A percentile compares a stretch with the other conserved stretches of the same genome.
phyloP scores from a whole-genome alignment of 1,139 yeast species.

The Saccharomyces hybrid region DNA sequence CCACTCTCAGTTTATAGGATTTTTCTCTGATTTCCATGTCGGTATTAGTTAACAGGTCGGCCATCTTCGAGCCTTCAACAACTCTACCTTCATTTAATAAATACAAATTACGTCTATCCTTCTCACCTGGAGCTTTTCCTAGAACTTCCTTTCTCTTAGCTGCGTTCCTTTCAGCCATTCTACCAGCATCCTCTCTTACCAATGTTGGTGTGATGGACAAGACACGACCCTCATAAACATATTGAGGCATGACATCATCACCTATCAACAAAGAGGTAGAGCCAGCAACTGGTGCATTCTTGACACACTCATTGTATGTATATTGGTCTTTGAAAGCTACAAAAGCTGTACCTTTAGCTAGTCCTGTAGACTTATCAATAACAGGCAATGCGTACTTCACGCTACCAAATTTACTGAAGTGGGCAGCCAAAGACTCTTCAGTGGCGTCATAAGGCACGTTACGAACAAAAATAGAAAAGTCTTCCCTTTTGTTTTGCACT shows the following conservation, averaged over 20 bases:
- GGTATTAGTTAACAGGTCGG: slow-evolving; percentile 54
- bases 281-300: slow-evolving; percentile 70
- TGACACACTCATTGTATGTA: slow-evolving; percentile 61
- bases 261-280: slow-evolving; percentile 77
- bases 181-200: slow-evolving; percentile 77
- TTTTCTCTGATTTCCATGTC: slow-evolving; percentile 87
- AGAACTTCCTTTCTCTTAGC: slow-evolving; percentile 62
- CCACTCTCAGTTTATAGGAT: slow-evolving; percentile 77
- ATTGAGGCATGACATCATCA: slow-evolving; percentile 83
- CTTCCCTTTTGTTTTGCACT: slow-evolving; percentile 55
- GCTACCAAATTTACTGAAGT: slow-evolving; percentile 76
- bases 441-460: slow-evolving; percentile 95
- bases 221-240: slow-evolving; percentile 89
- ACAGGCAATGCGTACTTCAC: slow-evolving; percentile 93
- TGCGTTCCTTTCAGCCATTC: slow-evolving; percentile 66
- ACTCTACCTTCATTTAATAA: slow-evolving; percentile 92
- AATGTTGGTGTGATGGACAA: slow-evolving; percentile 78
- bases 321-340: slow-evolving; percentile 68
- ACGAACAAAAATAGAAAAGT: slow-evolving; percentile 73
- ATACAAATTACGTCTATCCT: slow-evolving; percentile 78
- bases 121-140: slow-evolving; percentile 75
- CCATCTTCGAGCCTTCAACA: slow-evolving; percentile 70
- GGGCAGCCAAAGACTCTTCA: slow-evolving; percentile 64
- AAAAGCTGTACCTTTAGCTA: slow-evolving; percentile 92
- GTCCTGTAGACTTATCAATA: slow-evolving; percentile 72